These are phyloP conservation scores for Candida insectorum DNA, from an alignment of 805 yeast species.

Conservation along the genomic window DNA sequence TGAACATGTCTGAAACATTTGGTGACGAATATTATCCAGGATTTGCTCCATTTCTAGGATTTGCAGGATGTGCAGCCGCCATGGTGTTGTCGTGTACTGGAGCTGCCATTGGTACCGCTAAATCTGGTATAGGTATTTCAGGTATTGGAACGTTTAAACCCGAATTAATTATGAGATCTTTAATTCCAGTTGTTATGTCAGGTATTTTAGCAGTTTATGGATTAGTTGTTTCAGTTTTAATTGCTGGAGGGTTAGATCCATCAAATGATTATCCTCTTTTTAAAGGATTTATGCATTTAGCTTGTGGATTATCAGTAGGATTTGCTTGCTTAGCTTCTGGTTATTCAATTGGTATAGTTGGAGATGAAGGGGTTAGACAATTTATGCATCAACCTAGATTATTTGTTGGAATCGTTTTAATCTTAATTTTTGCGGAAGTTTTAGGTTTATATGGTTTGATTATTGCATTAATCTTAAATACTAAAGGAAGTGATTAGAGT, in stretches of 20 bases:
- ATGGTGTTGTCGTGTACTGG: constrained; percentile 93
- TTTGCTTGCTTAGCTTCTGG: constrained; percentile 96
- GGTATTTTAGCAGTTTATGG: constrained; percentile 98
- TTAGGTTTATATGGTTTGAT: constrained; percentile 92
- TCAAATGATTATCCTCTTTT: constrained; percentile 76
- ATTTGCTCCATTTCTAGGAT: constrained; percentile 96
- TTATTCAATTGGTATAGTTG: constrained; percentile 92
- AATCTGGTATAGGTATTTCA: constrained; percentile 95
- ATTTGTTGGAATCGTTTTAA: constrained; percentile 86
- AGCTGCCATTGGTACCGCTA: constrained; percentile 98
- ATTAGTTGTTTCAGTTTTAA: constrained; percentile 90
- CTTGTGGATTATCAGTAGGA: constrained; percentile 95
- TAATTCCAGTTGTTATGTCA: constrained; percentile 96
- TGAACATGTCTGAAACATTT: constrained; percentile 8
- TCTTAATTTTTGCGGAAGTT: constrained; percentile 88
- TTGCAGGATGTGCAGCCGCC: constrained; percentile 95
- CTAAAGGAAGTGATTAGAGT: constrained; percentile 59
- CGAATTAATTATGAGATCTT: constrained; percentile 90
- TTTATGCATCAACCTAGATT: constrained; percentile 84
- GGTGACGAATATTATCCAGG: constrained; percentile 72
- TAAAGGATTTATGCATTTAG: constrained; percentile 97
- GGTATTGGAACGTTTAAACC: constrained; percentile 99
- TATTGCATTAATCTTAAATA: constrained; percentile 86
- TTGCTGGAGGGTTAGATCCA: constrained; percentile 87
- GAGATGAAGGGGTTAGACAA: constrained; percentile 89